Conservation (phyloP, 2,329 filamentous ascomycete genomes). For the Pyricularia grisea region DNA sequence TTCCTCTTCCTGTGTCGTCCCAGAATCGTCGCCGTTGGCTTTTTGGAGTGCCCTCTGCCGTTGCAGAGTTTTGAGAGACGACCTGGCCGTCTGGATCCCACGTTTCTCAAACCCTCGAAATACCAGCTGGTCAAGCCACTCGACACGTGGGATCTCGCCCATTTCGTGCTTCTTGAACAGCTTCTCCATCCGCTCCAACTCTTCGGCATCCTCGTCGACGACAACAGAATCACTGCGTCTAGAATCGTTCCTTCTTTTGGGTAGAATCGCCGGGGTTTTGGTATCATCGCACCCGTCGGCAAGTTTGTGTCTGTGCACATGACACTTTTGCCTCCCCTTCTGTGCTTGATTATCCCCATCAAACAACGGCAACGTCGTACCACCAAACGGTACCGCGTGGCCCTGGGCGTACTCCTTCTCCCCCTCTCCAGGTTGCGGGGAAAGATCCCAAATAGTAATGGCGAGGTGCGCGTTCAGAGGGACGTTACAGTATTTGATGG, state of each 20-base stretch:
- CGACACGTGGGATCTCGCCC: constrained; percentile 85
- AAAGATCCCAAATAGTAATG: constrained; percentile 92
- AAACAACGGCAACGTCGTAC: constrained; percentile 86
- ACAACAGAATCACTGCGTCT: constrained; percentile 38
- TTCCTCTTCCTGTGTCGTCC: constrained; percentile 25
- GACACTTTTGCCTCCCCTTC: constrained; percentile 87
- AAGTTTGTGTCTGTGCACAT: constrained; percentile 68
- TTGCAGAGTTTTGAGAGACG: constrained; percentile 50
- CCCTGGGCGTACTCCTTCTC: constrained; percentile 53
- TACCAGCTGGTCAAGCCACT: constrained; percentile 93
- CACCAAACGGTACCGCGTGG: constrained; percentile 85
- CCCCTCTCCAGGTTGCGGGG: constrained; percentile 62
- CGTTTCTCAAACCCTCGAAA: constrained; percentile 83
- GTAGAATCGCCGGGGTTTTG: constrained; percentile 62
- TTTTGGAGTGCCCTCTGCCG: constrained; percentile 26
- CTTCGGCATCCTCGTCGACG: constrained; percentile 64
- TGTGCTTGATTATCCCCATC: constrained; percentile 85
- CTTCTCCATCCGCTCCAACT: constrained; percentile 80
- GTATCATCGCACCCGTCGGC: constrained; percentile 80
- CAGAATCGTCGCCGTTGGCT: constrained; percentile 21
- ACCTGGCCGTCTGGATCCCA: constrained; percentile 53
- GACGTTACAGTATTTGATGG: constrained; percentile 73
- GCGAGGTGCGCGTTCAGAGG: constrained; percentile 77
- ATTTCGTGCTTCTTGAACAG: constrained; percentile 97
- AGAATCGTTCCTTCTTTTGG: constrained; percentile 34